Conservation (phyloP, 1,284 basidiomycete species). For the Malassezia sympodialis region DNA sequence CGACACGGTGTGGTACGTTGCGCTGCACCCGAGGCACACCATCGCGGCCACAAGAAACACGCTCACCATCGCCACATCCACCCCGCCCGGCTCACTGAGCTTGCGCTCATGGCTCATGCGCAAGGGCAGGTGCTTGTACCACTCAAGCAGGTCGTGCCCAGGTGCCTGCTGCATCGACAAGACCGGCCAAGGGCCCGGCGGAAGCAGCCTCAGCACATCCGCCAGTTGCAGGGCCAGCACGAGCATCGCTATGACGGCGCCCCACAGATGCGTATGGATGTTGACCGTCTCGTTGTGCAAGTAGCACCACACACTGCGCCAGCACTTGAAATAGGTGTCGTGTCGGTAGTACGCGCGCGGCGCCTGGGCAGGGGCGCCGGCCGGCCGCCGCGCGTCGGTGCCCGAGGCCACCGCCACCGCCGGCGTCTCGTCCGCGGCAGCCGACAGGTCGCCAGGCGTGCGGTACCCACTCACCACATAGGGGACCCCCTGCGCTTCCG, state of each 20-base stretch:
- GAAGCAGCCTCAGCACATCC: conserved; percentile 22
- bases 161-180: neutral
- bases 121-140: neutral
- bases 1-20: conserved; percentile 64
- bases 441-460: conserved; percentile 32
- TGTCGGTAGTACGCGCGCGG: conserved; percentile 29
- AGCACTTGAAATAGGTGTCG: conserved; percentile 37
- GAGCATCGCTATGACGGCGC: conserved; percentile 59
- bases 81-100: conserved; percentile 52
- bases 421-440: neutral
- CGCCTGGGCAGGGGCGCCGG: conserved; percentile 4
- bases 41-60: conserved; percentile 65
- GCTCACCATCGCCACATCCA: conserved; percentile 59
- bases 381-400: neutral
- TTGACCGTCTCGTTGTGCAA: conserved; percentile 57
- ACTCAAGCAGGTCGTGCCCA: neutral
- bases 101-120: neutral
- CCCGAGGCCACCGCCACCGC: neutral
- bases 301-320: conserved; percentile 42
- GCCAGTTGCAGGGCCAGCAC: conserved; percentile 50
- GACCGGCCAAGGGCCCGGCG: neutral
- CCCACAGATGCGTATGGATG: conserved; percentile 75
- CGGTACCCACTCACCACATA: conserved; percentile 41
- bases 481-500: conserved; percentile 33
- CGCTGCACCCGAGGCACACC: conserved; percentile 64